Base-by-base conservation (phyloP, 225 moss, liverwort and hornwort species). In the Anthoceros angustus region DNA sequence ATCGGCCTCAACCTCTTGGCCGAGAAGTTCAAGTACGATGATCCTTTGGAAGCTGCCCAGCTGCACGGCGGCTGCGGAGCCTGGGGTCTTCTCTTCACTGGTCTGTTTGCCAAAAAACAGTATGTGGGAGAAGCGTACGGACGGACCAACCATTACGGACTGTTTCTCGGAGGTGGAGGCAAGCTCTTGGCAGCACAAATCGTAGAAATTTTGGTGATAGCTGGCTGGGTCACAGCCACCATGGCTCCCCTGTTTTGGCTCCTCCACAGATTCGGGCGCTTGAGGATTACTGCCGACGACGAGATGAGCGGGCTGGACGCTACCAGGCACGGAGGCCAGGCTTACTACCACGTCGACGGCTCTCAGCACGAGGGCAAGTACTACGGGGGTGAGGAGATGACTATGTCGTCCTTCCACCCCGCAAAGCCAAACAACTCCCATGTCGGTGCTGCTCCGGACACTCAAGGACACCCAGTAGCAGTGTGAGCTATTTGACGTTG, bases 81-180 rank as follows among this genome's bases (percentile, higher is more conserved):
- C 0, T 93, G 93, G 93, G 93, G 93, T 0, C 40, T 93, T 6
- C 3, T 93, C 5, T 89, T 90, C 63, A 86, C 86, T 7, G 93
- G 93, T 0, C 55, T 93, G 21, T 93, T 93, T 50, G 93, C 93
- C 2, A 81, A 79, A 61, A 62, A 84, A 73, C 64, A 76, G 2
- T 93, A 78, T 40, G 87, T 93, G 0, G 0, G 0, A 0, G 39
- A 93, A 63, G 50, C 69, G 0, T 93, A 87, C 40, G 69, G 70
- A 0, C 63, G 63, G 46, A 66, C 23, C 39, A 62, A 81, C 7
- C 84, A 81, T 0, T 75, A 90, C 66, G 93, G 93, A 0, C 62
- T 93, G 42, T 93, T 90, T 46, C 75, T 86, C 80, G 86, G 90
- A n/a, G 93, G 93, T 10, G 93, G 86, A 1, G 93, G 90, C 64